Conservation (phyloP, 495 filamentous ascomycete species). For the Aspergillus conjunctus region DNA sequence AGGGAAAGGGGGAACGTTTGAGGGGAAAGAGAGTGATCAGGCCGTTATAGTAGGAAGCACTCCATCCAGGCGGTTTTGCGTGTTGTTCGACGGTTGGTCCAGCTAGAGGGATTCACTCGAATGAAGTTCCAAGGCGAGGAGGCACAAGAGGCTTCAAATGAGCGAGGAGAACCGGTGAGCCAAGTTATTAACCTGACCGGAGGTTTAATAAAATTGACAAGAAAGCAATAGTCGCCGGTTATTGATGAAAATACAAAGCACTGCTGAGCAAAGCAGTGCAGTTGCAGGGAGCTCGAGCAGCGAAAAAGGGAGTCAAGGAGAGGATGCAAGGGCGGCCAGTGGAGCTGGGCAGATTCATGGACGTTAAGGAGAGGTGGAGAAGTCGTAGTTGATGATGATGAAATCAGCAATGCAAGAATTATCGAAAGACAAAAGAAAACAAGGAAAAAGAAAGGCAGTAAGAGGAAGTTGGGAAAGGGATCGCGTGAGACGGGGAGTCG, state of each 20-base stretch:
- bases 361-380: constrained; percentile 7
- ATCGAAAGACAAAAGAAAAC: not conserved
- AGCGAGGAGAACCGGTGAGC: constrained; percentile 23
- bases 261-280: not conserved
- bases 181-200: constrained; percentile 10
- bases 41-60: constrained; percentile 20
- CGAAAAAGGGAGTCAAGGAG: constrained; percentile 13
- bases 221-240: constrained; percentile 7
- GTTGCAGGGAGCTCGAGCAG: constrained; percentile 1
- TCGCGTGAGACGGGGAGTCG: not conserved
- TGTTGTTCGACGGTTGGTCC: constrained; percentile 2
- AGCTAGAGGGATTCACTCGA: constrained; percentile 7
- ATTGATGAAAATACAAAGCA: constrained; percentile 3
- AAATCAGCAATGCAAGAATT: not conserved
- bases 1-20: not conserved
- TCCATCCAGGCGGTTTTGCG: constrained; percentile 27
- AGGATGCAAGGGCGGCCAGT: constrained; percentile 14
- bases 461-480: not conserved
- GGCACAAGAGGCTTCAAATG: constrained; percentile 11
- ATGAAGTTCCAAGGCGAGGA: not conserved
- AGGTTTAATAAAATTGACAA: constrained; percentile 9
- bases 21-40: constrained; percentile 1
- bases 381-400: not conserved
- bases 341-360: not conserved
- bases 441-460: not conserved